Evolutionary conservation across 495 filamentous ascomycete genomes (phyloP).

Genomic region (Penicillium riverlandense): DNA sequence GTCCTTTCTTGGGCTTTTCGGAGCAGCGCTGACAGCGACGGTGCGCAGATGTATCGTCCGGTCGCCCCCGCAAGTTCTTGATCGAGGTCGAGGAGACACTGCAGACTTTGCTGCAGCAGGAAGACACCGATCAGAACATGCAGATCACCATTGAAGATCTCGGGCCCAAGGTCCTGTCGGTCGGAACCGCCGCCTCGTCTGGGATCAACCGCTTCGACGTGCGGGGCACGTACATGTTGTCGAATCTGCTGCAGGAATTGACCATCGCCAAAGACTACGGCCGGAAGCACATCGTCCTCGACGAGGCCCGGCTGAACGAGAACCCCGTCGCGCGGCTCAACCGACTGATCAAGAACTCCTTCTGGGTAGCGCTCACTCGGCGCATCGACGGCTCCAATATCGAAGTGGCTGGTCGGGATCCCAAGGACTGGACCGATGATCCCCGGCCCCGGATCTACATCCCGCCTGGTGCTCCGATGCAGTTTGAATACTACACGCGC

Average conservation of each 20-base stretch:
- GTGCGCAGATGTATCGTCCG: conserved; percentile 40
- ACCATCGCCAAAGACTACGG: conserved; percentile 82
- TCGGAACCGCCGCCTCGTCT: conserved; percentile 79
- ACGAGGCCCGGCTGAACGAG: conserved; percentile 81
- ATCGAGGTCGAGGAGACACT: conserved; percentile 73
- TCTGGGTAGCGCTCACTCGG: conserved; percentile 85
- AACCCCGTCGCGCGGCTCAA: conserved; percentile 83
- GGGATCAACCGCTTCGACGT: conserved; percentile 80
- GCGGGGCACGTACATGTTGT: conserved; percentile 91
- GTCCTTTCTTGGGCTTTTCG: neutral
- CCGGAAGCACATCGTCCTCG: conserved; percentile 75
- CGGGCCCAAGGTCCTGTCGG: conserved; percentile 82
- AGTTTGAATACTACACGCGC: conserved; percentile 77
- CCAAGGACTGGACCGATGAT: conserved; percentile 86
- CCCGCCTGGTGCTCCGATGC: conserved; percentile 74
- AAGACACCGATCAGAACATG: conserved; percentile 86
- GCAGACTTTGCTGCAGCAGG: conserved; percentile 61
- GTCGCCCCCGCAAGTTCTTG: conserved; percentile 59
- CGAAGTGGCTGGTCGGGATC: conserved; percentile 72
- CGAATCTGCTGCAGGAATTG: conserved; percentile 89
- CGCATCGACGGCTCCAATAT: conserved; percentile 86
- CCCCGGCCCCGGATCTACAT: conserved; percentile 90
- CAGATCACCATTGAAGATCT: conserved; percentile 96
- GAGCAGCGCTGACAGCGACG: conserved; percentile 1
- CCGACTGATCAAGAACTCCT: conserved; percentile 76